These are phyloP conservation scores for Irpex rosettiformis DNA, from an alignment of 1,284 basidiomycete genomes.

Conservation along the genomic window DNA sequence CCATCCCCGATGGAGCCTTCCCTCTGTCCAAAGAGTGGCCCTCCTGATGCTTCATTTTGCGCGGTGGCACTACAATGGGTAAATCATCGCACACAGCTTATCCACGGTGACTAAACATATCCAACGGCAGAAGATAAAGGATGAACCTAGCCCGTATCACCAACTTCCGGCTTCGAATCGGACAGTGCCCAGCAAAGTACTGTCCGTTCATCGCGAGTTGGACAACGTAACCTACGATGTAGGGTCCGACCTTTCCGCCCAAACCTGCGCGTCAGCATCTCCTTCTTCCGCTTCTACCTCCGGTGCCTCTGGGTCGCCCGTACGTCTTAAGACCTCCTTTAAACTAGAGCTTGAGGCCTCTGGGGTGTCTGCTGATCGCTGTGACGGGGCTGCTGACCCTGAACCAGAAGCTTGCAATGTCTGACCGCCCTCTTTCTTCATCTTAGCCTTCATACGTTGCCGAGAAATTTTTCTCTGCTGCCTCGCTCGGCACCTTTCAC, in stretches of 20 bases:
- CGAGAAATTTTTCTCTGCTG: constrained; percentile 1
- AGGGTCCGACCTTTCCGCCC: neutral
- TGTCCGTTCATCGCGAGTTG: neutral
- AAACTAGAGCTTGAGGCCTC: neutral
- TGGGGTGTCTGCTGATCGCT: neutral
- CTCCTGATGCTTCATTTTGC: neutral
- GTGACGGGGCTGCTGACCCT: neutral
- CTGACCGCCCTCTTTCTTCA: neutral
- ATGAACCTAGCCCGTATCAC: neutral
- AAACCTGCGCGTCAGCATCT: neutral
- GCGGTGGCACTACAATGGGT: neutral
- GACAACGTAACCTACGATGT: neutral
- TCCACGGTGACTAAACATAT: neutral
- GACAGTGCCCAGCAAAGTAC: neutral
- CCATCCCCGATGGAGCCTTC: neutral
- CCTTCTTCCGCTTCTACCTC: neutral
- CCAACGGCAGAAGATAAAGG: neutral
- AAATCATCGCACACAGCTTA: neutral
- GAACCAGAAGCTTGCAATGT: neutral
- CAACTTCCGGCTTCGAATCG: neutral
- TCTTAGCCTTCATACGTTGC: neutral
- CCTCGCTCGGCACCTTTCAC: neutral
- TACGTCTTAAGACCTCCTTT: neutral
- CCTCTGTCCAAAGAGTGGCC: too few relatives aligned
- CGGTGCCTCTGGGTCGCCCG: neutral